phyloP scores from a whole-genome alignment of 805 yeast genomes.

The Kodamaea kaohsiungensis region DNA sequence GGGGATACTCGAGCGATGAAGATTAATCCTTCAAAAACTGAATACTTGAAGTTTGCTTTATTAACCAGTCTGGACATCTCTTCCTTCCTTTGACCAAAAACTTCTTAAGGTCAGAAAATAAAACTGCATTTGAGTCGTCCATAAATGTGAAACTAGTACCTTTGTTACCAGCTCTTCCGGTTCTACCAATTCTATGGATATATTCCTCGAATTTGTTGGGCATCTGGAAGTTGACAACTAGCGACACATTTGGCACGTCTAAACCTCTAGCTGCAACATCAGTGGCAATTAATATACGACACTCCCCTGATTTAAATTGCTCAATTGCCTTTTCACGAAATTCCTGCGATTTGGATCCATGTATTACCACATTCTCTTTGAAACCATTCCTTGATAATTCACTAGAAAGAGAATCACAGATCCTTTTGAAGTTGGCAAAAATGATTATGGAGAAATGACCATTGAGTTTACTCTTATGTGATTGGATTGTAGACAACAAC shows the following conservation, averaged over 20 bases:
- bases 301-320: constrained; percentile 54
- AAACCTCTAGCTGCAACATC: constrained; percentile 97
- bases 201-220: constrained; percentile 75
- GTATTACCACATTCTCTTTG: constrained; percentile 59
- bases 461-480: constrained; percentile 27
- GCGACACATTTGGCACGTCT: constrained; percentile 82
- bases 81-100: constrained; percentile 43
- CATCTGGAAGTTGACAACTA: constrained; percentile 89
- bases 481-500: constrained; percentile 37
- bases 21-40: constrained; percentile 18
- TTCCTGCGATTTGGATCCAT: constrained; percentile 85
- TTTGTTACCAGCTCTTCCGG: constrained; percentile 88
- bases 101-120: constrained; percentile 51
- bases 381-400: constrained; percentile 44
- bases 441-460: constrained; percentile 56
- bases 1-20: constrained; percentile 35
- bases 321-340: constrained; percentile 78
- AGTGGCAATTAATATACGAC: constrained; percentile 78
- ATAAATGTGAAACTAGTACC: constrained; percentile 80
- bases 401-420: constrained; percentile 67
- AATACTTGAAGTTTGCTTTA: constrained; percentile 2
- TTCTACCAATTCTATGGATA: constrained; percentile 92
- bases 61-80: constrained; percentile 30
- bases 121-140: constrained; percentile 53
- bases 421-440: constrained; percentile 75